Evolutionary conservation across 805 yeast species (phyloP).

Genomic region (Starmera amethionina): DNA sequence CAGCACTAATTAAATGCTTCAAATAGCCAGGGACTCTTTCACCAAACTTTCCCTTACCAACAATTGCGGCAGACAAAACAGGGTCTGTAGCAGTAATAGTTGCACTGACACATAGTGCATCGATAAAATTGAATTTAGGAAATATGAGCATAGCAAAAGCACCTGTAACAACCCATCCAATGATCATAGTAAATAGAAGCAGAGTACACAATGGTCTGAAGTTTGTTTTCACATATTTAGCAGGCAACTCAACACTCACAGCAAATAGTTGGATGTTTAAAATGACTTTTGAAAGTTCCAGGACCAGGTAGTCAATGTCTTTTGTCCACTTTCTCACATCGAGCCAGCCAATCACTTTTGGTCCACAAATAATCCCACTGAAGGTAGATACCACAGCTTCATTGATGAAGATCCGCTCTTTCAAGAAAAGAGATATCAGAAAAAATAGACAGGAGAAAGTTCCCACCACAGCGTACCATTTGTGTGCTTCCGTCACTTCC

Average conservation of each 20-base stretch:
- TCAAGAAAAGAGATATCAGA: slow-evolving; percentile 46
- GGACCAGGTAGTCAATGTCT: slow-evolving; percentile 36
- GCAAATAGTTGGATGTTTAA: slow-evolving; percentile 64
- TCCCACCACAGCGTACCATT: slow-evolving; percentile 51
- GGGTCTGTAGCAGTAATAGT: slow-evolving; percentile 78
- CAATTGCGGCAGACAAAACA: slow-evolving; percentile 63
- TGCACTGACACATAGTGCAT: slow-evolving; percentile 52
- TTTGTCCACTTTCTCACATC: slow-evolving; percentile 50
- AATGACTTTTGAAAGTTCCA: slow-evolving; percentile 53
- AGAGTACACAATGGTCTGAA: slow-evolving; percentile 50
- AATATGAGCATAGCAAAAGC: slow-evolving; percentile 51
- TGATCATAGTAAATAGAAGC: slow-evolving; percentile 59
- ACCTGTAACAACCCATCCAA: slow-evolving; percentile 60
- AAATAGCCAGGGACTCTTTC: slow-evolving; percentile 55
- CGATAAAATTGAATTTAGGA: slow-evolving; percentile 44
- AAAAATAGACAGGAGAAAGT: slow-evolving; percentile 51
- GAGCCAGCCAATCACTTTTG: slow-evolving; percentile 50
- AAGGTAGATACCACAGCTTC: slow-evolving; percentile 60
- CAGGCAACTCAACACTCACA: slow-evolving; percentile 65
- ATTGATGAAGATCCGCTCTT: slow-evolving; percentile 50
- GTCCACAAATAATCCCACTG: slow-evolving; percentile 52
- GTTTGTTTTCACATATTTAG: slow-evolving; percentile 50
- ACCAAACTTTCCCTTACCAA: slow-evolving; percentile 65
- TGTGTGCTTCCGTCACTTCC: slow-evolving; percentile 16
- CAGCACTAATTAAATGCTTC: slow-evolving; percentile 54